These are phyloP conservation scores for Salix udensis DNA, from an alignment of 345 rosid genomes.

Conservation along the genomic window DNA sequence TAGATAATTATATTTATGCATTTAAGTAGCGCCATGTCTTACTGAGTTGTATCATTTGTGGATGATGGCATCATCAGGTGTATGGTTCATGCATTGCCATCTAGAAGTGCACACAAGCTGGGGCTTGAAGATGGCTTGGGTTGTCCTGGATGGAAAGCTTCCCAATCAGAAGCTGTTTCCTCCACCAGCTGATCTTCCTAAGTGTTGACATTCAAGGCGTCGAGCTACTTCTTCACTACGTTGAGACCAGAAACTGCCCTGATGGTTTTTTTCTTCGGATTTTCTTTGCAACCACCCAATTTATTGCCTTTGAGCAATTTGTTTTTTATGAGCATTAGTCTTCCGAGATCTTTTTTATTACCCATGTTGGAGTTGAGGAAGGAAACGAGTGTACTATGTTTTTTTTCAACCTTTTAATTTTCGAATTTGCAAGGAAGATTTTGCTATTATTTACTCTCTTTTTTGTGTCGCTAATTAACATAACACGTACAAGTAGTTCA, in stretches of 20 bases:
- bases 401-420: too few relatives aligned
- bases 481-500: too few relatives aligned
- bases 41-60: background rate
- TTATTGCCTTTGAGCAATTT: background rate
- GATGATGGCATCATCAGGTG: background rate
- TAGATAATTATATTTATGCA: too few relatives aligned
- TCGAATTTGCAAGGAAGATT: too few relatives aligned
- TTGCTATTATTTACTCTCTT: too few relatives aligned
- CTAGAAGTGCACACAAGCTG: conserved; percentile 2
- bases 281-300: background rate
- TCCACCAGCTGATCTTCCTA: conserved; percentile 3
- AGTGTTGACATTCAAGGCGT: background rate
- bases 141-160: background rate
- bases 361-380: background rate
- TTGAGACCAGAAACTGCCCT: background rate
- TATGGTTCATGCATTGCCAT: conserved; percentile 7
- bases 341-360: background rate
- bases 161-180: conserved; percentile 1
- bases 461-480: too few relatives aligned
- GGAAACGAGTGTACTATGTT: background rate
- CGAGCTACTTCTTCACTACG: background rate
- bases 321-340: background rate
- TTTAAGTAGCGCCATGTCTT: too few relatives aligned
- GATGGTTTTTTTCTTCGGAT: background rate
- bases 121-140: conserved; percentile 3